These are phyloP conservation scores for Colletotrichum gigasporum DNA, from an alignment of 2,329 filamentous ascomycete species.

Conservation along the genomic window DNA sequence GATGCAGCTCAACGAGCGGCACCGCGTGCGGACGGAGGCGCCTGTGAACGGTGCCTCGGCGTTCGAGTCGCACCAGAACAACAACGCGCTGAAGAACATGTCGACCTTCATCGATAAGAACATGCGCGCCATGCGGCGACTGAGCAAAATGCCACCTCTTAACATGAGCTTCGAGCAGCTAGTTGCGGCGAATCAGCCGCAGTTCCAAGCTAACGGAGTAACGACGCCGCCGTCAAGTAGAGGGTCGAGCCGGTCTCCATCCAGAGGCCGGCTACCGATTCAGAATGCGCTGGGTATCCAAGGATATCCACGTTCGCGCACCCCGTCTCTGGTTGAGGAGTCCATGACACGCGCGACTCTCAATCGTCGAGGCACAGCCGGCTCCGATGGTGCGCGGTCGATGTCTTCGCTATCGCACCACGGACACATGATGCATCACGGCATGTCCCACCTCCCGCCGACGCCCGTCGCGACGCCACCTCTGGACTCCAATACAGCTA, in stretches of 20 bases:
- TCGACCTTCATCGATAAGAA: constrained; percentile 54
- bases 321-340: constrained; percentile 24
- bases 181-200: constrained; percentile 37
- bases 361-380: constrained; percentile 30
- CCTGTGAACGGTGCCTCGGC: constrained; percentile 45
- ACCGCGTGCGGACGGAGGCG: constrained; percentile 46
- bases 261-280: constrained; percentile 19
- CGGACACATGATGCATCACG: constrained; percentile 13
- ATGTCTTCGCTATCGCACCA: not conserved
- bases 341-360: constrained; percentile 25
- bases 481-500: constrained; percentile 38
- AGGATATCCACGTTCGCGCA: constrained; percentile 33
- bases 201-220: constrained; percentile 21
- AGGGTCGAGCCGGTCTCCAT: constrained; percentile 41
- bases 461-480: constrained; percentile 37
- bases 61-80: constrained; percentile 53
- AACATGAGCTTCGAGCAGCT: constrained; percentile 43
- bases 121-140: constrained; percentile 51
- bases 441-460: constrained; percentile 33
- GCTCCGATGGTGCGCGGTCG: constrained; percentile 27
- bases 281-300: not conserved
- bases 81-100: constrained; percentile 54
- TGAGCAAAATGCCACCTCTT: constrained; percentile 49
- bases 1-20: constrained; percentile 51
- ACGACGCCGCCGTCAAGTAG: constrained; percentile 45